These are phyloP conservation scores for Ogataea ganodermae DNA, from an alignment of 805 yeast species.

Conservation along the genomic window DNA sequence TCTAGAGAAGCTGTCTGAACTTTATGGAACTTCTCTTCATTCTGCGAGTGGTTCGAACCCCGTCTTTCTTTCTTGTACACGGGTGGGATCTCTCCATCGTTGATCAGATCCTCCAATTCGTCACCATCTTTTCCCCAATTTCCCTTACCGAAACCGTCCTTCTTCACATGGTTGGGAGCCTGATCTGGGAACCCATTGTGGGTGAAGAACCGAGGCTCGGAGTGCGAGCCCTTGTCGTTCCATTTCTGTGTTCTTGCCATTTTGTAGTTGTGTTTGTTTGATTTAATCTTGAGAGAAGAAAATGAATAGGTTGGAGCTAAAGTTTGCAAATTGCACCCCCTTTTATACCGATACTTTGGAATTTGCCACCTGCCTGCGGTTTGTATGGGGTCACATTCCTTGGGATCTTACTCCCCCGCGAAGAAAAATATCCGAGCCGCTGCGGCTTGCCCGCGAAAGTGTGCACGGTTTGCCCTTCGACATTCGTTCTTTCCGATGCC, in stretches of 20 bases:
- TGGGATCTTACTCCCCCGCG: background rate
- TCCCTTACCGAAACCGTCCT: conserved; percentile 81
- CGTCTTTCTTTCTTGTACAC: conserved; percentile 48
- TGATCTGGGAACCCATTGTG: conserved; percentile 69
- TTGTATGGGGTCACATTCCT: conserved; percentile 5
- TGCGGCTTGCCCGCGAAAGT: background rate
- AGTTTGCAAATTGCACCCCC: background rate
- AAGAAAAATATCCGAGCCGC: background rate
- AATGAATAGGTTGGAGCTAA: background rate
- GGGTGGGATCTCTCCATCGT: conserved; percentile 55
- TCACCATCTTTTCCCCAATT: conserved; percentile 89
- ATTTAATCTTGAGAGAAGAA: too few relatives aligned
- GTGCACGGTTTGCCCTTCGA: background rate
- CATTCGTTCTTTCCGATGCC: background rate
- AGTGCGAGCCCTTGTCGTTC: conserved; percentile 43
- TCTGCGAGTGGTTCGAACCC: conserved; percentile 49
- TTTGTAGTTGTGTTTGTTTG: conserved; percentile 5
- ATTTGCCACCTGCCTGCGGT: background rate
- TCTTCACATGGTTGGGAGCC: conserved; percentile 77
- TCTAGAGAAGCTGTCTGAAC: conserved; percentile 24
- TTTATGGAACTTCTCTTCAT: conserved; percentile 42
- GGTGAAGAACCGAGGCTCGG: conserved; percentile 75
- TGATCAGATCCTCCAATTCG: conserved; percentile 65
- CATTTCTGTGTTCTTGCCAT: conserved; percentile 84
- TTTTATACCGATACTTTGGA: conserved; percentile 6